Conservation (phyloP, 192 early-diverging fungal genomes). For the Mortierella antarctica region DNA sequence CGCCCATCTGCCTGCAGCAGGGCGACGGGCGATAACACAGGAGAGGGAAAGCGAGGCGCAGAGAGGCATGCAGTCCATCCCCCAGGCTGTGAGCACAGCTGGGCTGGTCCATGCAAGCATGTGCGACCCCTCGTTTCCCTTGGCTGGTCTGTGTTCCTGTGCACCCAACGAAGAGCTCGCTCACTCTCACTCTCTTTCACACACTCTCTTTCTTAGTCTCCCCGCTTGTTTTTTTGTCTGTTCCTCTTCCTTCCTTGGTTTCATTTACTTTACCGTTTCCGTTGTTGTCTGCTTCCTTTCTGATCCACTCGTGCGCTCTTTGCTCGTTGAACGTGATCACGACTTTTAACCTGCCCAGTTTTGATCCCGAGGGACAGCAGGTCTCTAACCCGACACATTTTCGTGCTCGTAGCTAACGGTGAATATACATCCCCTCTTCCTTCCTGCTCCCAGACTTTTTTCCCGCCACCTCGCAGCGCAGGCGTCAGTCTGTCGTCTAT, state of each 20-base stretch:
- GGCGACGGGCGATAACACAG: too few species aligned
- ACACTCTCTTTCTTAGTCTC: background rate
- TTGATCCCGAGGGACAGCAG: too few species aligned
- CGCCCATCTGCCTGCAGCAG: too few species aligned
- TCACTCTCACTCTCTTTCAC: background rate
- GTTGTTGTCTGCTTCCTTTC: too few species aligned
- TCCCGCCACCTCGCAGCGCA: constrained; percentile 2
- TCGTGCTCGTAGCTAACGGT: too few species aligned
- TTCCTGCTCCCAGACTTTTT: background rate
- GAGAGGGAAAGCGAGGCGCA: too few species aligned
- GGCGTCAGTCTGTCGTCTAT: constrained; percentile 19
- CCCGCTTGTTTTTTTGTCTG: background rate
- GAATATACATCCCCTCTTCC: background rate
- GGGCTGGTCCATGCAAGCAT: background rate
- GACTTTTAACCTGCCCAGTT: too few species aligned
- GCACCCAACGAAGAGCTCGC: background rate
- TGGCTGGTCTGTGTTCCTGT: background rate
- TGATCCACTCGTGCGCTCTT: too few species aligned
- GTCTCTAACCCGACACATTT: too few species aligned
- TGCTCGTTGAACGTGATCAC: too few species aligned
- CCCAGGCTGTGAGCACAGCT: background rate
- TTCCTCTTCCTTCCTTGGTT: background rate
- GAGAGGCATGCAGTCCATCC: too few species aligned
- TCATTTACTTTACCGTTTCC: too few species aligned
- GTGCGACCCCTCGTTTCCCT: background rate